phyloP scores from a whole-genome alignment of 164 flowering plant genomes.

The Macadamia integrifolia region DNA sequence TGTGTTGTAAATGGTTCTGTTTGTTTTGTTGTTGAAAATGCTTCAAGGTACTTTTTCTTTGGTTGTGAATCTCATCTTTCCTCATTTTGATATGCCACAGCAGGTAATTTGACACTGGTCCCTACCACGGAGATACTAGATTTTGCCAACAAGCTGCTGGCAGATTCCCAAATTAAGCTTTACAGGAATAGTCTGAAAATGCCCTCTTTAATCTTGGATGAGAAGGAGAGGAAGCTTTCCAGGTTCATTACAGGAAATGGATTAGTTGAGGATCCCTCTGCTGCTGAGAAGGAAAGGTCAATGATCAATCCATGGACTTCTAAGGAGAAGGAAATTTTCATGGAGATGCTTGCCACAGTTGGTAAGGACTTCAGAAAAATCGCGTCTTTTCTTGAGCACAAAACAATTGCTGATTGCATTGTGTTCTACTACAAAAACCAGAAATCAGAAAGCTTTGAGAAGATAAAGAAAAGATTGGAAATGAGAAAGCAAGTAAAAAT shows the following conservation, averaged over 20 bases:
- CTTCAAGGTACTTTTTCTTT: slow-evolving; percentile 2
- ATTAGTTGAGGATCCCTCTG: slow-evolving; percentile 80
- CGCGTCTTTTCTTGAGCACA: slow-evolving; percentile 74
- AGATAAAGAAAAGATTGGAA: slow-evolving; percentile 46
- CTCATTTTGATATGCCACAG: slow-evolving; percentile 22
- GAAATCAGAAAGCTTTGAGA: slow-evolving; percentile 73
- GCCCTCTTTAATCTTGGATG: slow-evolving; percentile 78
- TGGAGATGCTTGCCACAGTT: slow-evolving; percentile 56
- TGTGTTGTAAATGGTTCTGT: too few species aligned
- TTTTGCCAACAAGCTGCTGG: slow-evolving; percentile 49
- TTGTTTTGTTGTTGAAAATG: neutral
- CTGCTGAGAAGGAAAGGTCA: slow-evolving; percentile 76
- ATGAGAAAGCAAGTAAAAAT: slow-evolving; percentile 39
- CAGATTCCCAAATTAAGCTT: slow-evolving; percentile 40
- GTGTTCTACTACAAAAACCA: slow-evolving; percentile 96
- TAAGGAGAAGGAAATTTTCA: slow-evolving; percentile 69
- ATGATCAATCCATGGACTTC: slow-evolving; percentile 81
- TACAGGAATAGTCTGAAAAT: slow-evolving; percentile 53
- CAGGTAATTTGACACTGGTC: slow-evolving; percentile 47
- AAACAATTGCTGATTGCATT: slow-evolving; percentile 94
- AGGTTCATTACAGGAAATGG: slow-evolving; percentile 72
- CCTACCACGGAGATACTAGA: slow-evolving; percentile 47
- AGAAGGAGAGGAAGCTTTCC: slow-evolving; percentile 48
- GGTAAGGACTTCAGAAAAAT: slow-evolving; percentile 90
- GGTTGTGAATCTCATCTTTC: slow-evolving; percentile 1